Conservation (phyloP, 2,329 filamentous ascomycete genomes). For the Exserohilum turcica region DNA sequence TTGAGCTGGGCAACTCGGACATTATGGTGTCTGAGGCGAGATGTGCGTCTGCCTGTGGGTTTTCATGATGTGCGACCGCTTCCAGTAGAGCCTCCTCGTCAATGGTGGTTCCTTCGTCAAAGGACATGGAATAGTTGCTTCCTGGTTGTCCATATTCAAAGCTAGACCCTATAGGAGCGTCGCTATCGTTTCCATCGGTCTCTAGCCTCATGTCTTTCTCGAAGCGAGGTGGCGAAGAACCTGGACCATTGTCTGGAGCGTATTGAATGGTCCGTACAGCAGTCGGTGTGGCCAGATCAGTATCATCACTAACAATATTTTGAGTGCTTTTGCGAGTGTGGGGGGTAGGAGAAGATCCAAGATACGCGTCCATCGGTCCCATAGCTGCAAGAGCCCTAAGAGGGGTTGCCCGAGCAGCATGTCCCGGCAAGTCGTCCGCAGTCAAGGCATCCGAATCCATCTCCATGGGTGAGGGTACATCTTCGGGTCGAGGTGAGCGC, state of each 20-base stretch:
- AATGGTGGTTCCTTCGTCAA: constrained; percentile 43
- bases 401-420: constrained; percentile 33
- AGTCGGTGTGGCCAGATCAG: constrained; percentile 35
- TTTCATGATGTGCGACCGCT: constrained; percentile 11
- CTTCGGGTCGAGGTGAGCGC: constrained; percentile 21
- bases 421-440: constrained; percentile 30
- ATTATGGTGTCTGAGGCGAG: constrained; percentile 17
- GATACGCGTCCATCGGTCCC: constrained; percentile 43
- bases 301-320: constrained; percentile 34
- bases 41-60: constrained; percentile 7
- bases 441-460: constrained; percentile 37
- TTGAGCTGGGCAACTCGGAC: constrained; percentile 38
- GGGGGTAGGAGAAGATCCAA: constrained; percentile 47
- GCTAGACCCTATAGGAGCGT: constrained; percentile 23
- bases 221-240: constrained; percentile 45
- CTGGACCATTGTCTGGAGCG: constrained; percentile 32
- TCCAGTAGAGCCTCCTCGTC: constrained; percentile 34
- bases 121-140: constrained; percentile 24
- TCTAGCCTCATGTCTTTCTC: constrained; percentile 14
- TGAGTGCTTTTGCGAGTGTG: constrained; percentile 35
- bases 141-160: constrained; percentile 29
- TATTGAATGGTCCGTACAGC: constrained; percentile 31
- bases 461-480: constrained; percentile 32
- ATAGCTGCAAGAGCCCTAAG: constrained; percentile 32
- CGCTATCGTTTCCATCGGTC: not conserved